These are phyloP conservation scores for Lolium rigidum DNA, from an alignment of 176 grass and related monocot species.

Conservation along the genomic window DNA sequence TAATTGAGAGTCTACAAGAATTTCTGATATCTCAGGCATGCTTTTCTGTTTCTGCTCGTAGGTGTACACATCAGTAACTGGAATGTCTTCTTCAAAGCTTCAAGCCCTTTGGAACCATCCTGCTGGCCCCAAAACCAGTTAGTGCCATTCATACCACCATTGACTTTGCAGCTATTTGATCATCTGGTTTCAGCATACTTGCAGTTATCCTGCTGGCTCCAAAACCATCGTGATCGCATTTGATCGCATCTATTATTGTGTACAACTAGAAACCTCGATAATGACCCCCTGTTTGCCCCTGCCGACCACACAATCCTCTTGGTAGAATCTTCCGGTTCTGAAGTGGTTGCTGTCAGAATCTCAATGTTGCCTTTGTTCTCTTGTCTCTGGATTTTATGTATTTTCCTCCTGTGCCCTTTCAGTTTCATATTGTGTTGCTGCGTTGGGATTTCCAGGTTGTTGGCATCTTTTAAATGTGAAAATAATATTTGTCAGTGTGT, in stretches of 20 bases:
- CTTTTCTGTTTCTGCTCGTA: background rate
- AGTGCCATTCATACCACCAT: background rate
- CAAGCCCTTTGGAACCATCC: slow-evolving; percentile 84
- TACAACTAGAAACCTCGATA: background rate
- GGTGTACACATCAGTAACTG: background rate
- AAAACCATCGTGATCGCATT: too few species aligned
- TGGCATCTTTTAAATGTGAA: background rate
- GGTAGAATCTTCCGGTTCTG: background rate
- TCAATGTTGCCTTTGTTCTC: background rate
- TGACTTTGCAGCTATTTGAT: background rate
- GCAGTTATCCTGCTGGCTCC: too few species aligned
- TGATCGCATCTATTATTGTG: background rate
- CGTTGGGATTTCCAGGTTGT: background rate
- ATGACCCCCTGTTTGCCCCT: background rate
- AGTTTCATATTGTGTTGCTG: background rate
- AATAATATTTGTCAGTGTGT: background rate
- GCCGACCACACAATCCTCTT: background rate
- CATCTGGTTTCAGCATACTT: too few species aligned
- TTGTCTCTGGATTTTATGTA: background rate
- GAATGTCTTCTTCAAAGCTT: slow-evolving; percentile 62
- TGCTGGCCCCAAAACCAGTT: slow-evolving; percentile 23
- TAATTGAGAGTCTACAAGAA: too few species aligned
- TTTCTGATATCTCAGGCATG: slow-evolving; percentile 2
- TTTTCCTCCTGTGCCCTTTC: background rate
- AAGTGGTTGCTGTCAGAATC: background rate